Percentiles rank a stretch among this genome's conserved stretches.
Conservation (phyloP, 176 grass and related monocot species). For the Phoenix dactylifera region DNA sequence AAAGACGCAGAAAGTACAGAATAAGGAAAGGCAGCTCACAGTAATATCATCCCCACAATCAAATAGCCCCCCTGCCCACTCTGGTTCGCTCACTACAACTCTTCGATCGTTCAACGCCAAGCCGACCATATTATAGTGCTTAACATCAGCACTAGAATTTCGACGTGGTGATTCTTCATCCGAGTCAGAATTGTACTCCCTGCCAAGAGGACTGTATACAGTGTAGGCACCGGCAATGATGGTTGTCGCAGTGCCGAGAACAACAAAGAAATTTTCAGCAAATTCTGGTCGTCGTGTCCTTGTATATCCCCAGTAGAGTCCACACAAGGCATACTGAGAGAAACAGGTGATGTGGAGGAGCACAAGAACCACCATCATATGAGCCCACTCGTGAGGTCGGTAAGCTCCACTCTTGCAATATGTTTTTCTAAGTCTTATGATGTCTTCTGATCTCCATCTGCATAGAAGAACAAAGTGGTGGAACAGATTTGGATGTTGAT, state of each 20-base stretch:
- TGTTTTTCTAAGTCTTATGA: conserved; percentile 32
- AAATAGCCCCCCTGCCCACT: conserved; percentile 56
- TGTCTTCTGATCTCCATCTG: conserved; percentile 42
- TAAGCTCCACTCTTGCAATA: conserved; percentile 44
- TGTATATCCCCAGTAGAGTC: conserved; percentile 60
- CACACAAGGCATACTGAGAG: conserved; percentile 48
- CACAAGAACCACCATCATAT: conserved; percentile 45
- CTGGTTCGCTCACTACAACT: conserved; percentile 30
- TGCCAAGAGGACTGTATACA: conserved; percentile 48
- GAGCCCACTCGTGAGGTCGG: conserved; percentile 23
- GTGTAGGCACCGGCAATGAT: conserved; percentile 43
- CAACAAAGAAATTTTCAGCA: conserved; percentile 32
- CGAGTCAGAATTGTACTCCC: background rate
- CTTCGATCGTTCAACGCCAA: background rate
- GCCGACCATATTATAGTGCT: background rate
- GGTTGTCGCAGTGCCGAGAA: conserved; percentile 34
- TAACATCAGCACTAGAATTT: background rate
- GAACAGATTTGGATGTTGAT: conserved; percentile 62
- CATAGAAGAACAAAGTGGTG: conserved; percentile 50
- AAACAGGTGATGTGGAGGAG: conserved; percentile 55
- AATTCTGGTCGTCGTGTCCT: conserved; percentile 30
- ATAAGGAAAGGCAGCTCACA: conserved; percentile 27
- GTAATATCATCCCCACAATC: conserved; percentile 21
- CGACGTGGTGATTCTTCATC: conserved; percentile 4
- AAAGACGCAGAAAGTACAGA: conserved; percentile 65